A percentile compares a stretch with the other conserved stretches of the same genome.
These are phyloP conservation scores for Xylaria sp. DNA, from an alignment of 2,329 filamentous ascomycete species.

Conservation along the genomic window DNA sequence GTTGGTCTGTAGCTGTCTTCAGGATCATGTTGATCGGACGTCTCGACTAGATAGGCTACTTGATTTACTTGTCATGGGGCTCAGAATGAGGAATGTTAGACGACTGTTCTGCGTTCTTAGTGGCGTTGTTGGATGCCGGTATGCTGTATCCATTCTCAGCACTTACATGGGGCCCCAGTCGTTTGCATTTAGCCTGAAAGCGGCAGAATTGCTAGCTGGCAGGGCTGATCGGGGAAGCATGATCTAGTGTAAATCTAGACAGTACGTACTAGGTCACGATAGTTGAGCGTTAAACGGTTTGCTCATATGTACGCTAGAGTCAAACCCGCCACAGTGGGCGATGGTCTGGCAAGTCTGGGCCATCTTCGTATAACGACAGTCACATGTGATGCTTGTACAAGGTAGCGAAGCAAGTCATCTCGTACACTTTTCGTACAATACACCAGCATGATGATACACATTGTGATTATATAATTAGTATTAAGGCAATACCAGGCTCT, in stretches of 20 bases:
- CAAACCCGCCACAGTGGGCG: slow-evolving; percentile 17
- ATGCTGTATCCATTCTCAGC: slow-evolving; percentile 14
- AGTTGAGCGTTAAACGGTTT: slow-evolving; percentile 13
- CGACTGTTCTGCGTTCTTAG: slow-evolving; percentile 13
- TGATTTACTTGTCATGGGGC: slow-evolving; percentile 14
- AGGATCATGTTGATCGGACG: slow-evolving; percentile 1
- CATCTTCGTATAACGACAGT: slow-evolving; percentile 20
- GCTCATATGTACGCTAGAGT: neutral
- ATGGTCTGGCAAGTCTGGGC: neutral
- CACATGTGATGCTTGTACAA: slow-evolving; percentile 18
- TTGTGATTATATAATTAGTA: slow-evolving; percentile 8
- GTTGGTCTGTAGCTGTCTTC: slow-evolving; percentile 6
- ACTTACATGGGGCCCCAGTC: slow-evolving; percentile 22
- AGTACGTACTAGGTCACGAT: slow-evolving; percentile 5
- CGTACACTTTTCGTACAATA: neutral
- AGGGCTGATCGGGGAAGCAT: slow-evolving; percentile 31
- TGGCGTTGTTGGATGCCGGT: slow-evolving; percentile 10
- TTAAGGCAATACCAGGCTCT: neutral
- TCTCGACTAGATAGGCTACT: slow-evolving; percentile 25
- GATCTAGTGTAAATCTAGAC: slow-evolving; percentile 12
- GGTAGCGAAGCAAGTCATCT: slow-evolving; percentile 7
- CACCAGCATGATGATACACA: neutral
- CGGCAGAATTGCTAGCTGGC: slow-evolving; percentile 39
- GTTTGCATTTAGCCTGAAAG: slow-evolving; percentile 40
- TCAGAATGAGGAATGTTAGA: slow-evolving; percentile 8